Evolutionary conservation across 345 rosid species (phyloP), one percentile per base, ranked within the genome.

Genomic region (Boechera divaricarpa): DNA sequence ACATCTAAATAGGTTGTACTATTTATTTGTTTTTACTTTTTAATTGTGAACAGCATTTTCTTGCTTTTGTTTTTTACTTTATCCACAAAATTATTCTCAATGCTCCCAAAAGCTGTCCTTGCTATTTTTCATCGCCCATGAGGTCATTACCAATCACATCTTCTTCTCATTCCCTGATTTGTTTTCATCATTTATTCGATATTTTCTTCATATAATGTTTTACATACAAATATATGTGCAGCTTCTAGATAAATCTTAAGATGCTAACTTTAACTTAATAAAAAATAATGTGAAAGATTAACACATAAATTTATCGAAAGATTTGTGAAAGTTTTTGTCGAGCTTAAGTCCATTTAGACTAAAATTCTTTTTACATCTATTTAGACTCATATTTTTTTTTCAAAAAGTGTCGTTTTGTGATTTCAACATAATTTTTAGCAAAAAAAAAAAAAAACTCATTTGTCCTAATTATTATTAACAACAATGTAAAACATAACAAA

Each of bases 81-180:
- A 72, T 78, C 68, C 73, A 72, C 61, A 77, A 65, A 3, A 78
- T 49, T 72, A 58, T 78, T 78, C 77, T 41, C 21, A 64, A 51
- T 78, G 77, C 81, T 72, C 73, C 81, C 81, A 58, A 72, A 78
- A 78, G 77, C 39, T 72, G 73, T 38, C 63, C 41, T 65, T 39
- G 66, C 51, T 31, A 29, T 11, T 55, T 61, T 44, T 69, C 74
- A 69, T 41, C 26, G 57, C 70, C 75, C 49, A 61, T 52, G 56
- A 76, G 75, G 70, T 53, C 75, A 70, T 69, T 65, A 77, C 75
- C 64, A 63, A 36, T 77, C 66, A 77, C 70, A 44, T 70, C 80
- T 62, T 62, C 70, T 77, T 70, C 32, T 53, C 36, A 77, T 54
- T 62, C 70, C 26, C 35, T 62, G 26, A 33, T 63, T 10, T 62